Evolutionary conservation across 441 rosid species (phyloP), one percentile per base, ranked within the genome.

Genomic region (Adansonia rubrostipa): DNA sequence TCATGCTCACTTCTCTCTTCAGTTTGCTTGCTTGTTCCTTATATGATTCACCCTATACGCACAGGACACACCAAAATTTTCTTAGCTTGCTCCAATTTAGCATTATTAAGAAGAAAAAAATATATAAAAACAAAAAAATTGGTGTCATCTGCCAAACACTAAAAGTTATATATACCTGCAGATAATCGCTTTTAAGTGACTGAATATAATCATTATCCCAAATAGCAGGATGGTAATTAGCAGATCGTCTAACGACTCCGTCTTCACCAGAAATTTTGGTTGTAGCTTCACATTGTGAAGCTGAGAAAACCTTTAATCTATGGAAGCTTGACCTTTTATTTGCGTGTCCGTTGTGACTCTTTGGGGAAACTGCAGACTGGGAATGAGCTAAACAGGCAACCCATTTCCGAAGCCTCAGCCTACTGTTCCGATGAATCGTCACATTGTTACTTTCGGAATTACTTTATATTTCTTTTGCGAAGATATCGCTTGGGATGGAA

Each of bases 11-110:
- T 54, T 54, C 58, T 6, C 20, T 8, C 58, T 5, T 3, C n/a
- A 54, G 58, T 54, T 19, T 54, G 58, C n/a, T 54, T 54, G 20
- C 58, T 54, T n/a, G 58, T 54, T 54, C 58, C n/a, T 54, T 54
- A 7, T 5, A 54, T 54, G 58, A 54, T 54, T 54, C 20, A n/a
- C 58, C 58, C 58, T 54, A 36, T 11, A 11, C 15, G 14, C 5
- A 50, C 15, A 11, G 1, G 54, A 3, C 5, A 50, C 54, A 50
- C 0, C 14, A 10, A 50, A 4, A 3, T 50, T 13, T 50, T 50
- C 15, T 50, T 50, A 50, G 54, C 54, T 50, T 11, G 5, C 6
- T 50, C 54, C n/a, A 50, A 50, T 50, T 50, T 50, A 50, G 6
- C n/a, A 0, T 50, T 50, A 50, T 50, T 13, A 13, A 0, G n/a